Evolutionary conservation across 2,329 filamentous ascomycete species (phyloP).

Genomic region (Madurella mycetomatis): DNA sequence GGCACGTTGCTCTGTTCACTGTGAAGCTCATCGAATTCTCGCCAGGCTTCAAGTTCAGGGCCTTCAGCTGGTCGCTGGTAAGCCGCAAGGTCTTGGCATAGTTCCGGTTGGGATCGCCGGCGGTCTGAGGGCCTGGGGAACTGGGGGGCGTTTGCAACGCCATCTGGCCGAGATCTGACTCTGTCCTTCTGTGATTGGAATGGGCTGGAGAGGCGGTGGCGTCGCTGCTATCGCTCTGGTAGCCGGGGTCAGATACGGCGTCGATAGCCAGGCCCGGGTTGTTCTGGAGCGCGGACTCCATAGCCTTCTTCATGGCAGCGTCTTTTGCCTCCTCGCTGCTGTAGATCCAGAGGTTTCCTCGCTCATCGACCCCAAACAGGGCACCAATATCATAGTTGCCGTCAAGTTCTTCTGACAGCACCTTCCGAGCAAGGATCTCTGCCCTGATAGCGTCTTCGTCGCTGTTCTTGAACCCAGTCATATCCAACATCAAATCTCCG

Average conservation of each 20-base stretch:
- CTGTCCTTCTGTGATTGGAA: constrained; percentile 56
- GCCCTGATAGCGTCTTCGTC: constrained; percentile 89
- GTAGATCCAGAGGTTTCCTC: constrained; percentile 99
- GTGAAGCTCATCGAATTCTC: constrained; percentile 94
- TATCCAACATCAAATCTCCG: constrained; percentile 95
- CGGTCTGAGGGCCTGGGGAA: constrained; percentile 61
- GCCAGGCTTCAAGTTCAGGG: constrained; percentile 75
- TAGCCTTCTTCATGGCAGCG: constrained; percentile 66
- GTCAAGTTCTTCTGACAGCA: constrained; percentile 86
- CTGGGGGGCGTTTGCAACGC: constrained; percentile 62
- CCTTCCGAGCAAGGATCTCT: constrained; percentile 88
- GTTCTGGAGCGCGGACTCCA: constrained; percentile 46
- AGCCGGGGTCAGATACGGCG: constrained; percentile 86
- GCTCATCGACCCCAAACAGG: constrained; percentile 89
- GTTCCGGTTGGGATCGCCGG: constrained; percentile 71
- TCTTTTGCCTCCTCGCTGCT: constrained; percentile 95
- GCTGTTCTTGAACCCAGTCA: constrained; percentile 93
- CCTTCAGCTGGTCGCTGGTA: constrained; percentile 92
- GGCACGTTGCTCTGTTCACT: constrained; percentile 89
- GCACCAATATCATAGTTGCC: constrained; percentile 95
- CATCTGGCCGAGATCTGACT: constrained; percentile 58
- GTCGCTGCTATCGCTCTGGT: constrained; percentile 83
- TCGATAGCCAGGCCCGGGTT: constrained; percentile 61
- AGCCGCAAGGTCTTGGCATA: constrained; percentile 95
- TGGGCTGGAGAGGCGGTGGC: constrained; percentile 44